Evolutionary conservation across 2,329 filamentous ascomycete species (phyloP), one percentile per base, ranked within the genome.

Genomic region (Pseudogymnoascus destructans): DNA sequence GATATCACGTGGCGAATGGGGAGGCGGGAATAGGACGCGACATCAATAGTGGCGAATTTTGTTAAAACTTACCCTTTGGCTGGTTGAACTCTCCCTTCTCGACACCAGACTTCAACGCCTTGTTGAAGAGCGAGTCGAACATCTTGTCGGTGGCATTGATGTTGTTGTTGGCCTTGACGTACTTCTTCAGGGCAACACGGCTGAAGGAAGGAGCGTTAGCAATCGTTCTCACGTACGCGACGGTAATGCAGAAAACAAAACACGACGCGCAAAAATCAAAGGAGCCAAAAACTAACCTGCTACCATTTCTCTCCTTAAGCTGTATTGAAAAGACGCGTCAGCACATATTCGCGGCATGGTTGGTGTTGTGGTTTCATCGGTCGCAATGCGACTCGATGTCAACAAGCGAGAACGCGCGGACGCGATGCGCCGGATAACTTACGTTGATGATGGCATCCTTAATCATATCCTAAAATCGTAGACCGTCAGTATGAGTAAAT

Each of bases 181-280:
- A 87, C 72, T 87, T 87, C 79, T 87, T 87, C 71, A 87, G 79
- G 59, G 82, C 81, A 73, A 85, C 81, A 69, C 85, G 85, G 65
- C 70, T 72, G 58, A 61, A 66, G 63, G 60, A 58, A 67, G 63
- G 60, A 58, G 62, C 40, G 69, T 74, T 65, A 74, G 72, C 65
- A 60, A 21, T 58, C 5, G 27, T 27, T 17, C 57, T 56, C 36
- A 25, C 21, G 54, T 38, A 33, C 25, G 19, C 35, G 55, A 35
- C 56, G 10, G 9, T 27, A 52, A 58, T 38, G 33, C 32, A 19
- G 25, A 23, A 60, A 58, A 54, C 17, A 54, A 58, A 54, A 33
- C 23, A 19, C 10, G 30, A 59, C 46, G 30, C 30, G 54, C 30
- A 35, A 49, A 59, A 57, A 25, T 55, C 3, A 54, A 62, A 65